Evolutionary conservation across 257 asterid genomes (phyloP), one percentile per base, ranked within the genome.

Genomic region (Catharanthus roseus): DNA sequence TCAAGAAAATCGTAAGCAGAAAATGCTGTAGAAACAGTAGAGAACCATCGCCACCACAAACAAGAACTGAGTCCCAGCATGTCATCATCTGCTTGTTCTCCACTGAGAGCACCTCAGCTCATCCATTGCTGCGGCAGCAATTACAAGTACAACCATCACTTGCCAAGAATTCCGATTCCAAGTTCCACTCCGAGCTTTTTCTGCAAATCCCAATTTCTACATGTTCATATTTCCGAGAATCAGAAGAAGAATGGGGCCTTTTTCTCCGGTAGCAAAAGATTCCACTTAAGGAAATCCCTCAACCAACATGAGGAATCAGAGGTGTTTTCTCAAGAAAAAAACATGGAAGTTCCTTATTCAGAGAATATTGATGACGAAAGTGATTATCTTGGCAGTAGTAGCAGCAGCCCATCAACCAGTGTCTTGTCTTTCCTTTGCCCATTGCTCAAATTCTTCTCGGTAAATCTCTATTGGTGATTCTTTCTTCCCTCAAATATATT

Each of bases 401-500:
- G 74, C 80, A 69, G 74, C 79, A 69, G 79, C 79, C 47, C 84
- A 70, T 82, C 96, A 34, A 80, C 90, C 79, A 88, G 91, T 73
- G 78, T 88, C 24, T 73, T 90, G 76, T 85, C 96, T 34, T 39
- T 86, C 49, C 91, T 90, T 47, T 90, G 95, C 82, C 96, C 96
- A n/a, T 76, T 90, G 86, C 95, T 90, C 66, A 88, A 86, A 74
- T 78, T 88, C 80, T 88, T 88, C 78, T 85, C 93, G 24, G 96
- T 90, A 72, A 81, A 86, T 82, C 36, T 29, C 42, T 33, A 49
- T 19, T 23, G 33, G 8, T 60, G 33, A 61, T 21, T 42, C n/a
- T 12, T 45, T 58, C 26, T 34, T 23, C 21, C 41, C 41, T 38
- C 7, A 38, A 7, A 38, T 38, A 38, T 38, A 2, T 38, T 38